These are phyloP conservation scores for Ustilago hordei DNA, from an alignment of 1,284 basidiomycete genomes.

Conservation along the genomic window DNA sequence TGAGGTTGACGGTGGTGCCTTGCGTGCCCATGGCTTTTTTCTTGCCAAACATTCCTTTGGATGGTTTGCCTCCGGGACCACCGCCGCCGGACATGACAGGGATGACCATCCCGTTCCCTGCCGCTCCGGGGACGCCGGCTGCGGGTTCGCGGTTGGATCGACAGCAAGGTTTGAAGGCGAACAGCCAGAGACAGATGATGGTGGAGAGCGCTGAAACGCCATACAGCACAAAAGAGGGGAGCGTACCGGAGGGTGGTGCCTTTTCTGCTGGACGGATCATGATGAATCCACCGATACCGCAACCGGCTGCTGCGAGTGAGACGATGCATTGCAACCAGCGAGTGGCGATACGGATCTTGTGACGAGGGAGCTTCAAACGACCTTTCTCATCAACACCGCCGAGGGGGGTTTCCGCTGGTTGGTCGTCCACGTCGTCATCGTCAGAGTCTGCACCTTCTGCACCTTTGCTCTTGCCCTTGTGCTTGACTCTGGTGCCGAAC, in stretches of 20 bases:
- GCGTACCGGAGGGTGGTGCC: conserved; percentile 33
- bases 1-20: conserved; percentile 57
- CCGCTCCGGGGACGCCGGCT: conserved; percentile 13
- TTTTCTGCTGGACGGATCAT: conserved; percentile 45
- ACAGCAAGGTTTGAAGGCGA: conserved; percentile 51
- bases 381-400: conserved; percentile 49
- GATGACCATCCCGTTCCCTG: conserved; percentile 50
- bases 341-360: conserved; percentile 32
- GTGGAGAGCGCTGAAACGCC: conserved; percentile 46
- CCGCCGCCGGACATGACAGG: conserved; percentile 44
- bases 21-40: conserved; percentile 26
- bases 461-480: conserved; percentile 29
- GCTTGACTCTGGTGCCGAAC: conserved; percentile 55
- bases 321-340: conserved; percentile 47
- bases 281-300: conserved; percentile 52
- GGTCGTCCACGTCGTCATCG: conserved; percentile 39
- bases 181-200: conserved; percentile 49
- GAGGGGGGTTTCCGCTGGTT: conserved; percentile 29
- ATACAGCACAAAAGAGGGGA: conserved; percentile 52
- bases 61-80: conserved; percentile 13
- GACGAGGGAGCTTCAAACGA: conserved; percentile 39
- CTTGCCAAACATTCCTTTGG: conserved; percentile 36
- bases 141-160: conserved; percentile 11
- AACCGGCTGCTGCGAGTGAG: conserved; percentile 38
- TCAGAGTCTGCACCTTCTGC: conserved; percentile 15